Evolutionary conservation across 148 eudicot genomes (phyloP), one percentile per base, ranked within the genome.

Genomic region (Rhododendron vialii): DNA sequence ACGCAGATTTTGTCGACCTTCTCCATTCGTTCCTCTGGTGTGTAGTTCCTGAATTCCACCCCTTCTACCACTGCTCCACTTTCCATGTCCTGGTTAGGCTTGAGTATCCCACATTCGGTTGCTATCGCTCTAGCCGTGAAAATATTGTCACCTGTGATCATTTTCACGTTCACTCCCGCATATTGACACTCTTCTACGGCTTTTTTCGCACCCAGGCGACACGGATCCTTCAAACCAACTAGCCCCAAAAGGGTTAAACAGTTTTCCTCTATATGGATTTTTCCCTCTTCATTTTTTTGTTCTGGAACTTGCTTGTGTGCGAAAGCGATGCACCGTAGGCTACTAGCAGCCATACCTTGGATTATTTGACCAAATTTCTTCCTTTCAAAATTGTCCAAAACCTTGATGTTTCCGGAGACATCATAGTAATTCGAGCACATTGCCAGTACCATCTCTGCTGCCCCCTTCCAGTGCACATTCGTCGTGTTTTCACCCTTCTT

Each of bases 51-150:
- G 10, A 88, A 85, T 83, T 76, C 81, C 13, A 22, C 45, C 1
- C 88, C 88, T 48, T 85, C 87, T 3, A 82, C 28, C 30, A 65
- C 86, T 65, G 22, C 77, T 5, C 48, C 78, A 14, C 3, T 53
- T 1, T 8, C 30, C 7, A 28, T 35, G 36, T 51, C 83, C 13
- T 78, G 79, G 71, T 80, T 24, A 20, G 55, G 11, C 59, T 41
- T 24, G 24, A 88, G 78, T 78, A 88, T 83, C 30, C 90, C 90
- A 83, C 90, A 88, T 2, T 86, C 86, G 0, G 82, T 80, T 8
- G 88, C 88, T 26, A 86, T 79, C 2, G 86, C 86, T 69, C 36
- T 83, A 5, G 90, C 88, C 18, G 88, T 86, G 22, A 43, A 78
- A 0, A 83, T 36, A 30, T 86, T 79, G 33, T 88, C 86, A 1